Percentiles rank a stretch among this genome's conserved stretches.
Conservation (phyloP, 768 basidiomycete genomes). For the Agaricus sinodeliciosus region DNA sequence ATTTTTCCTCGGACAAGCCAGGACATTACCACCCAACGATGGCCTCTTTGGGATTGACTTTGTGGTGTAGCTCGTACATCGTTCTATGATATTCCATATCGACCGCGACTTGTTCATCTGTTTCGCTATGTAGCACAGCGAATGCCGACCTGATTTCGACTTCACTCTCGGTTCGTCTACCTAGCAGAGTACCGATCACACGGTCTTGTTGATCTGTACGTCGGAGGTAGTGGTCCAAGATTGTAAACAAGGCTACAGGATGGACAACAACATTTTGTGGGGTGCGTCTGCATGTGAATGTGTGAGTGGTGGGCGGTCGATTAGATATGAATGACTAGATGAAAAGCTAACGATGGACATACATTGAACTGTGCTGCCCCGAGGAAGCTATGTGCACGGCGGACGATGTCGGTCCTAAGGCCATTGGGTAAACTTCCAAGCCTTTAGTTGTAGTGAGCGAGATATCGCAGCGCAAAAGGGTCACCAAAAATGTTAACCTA, state of each 20-base stretch:
- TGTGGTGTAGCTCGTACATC: conserved; percentile 88
- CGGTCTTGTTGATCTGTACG: conserved; percentile 75
- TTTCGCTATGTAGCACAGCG: conserved; percentile 89
- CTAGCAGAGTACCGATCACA: conserved; percentile 94
- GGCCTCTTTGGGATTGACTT: conserved; percentile 77
- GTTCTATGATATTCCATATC: conserved; percentile 95
- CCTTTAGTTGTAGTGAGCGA: conserved; percentile 14
- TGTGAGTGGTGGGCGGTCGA: background rate
- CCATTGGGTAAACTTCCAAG: conserved; percentile 23
- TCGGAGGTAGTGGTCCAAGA: conserved; percentile 95
- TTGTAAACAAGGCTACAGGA: conserved; percentile 88
- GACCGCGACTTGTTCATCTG: conserved; percentile 87
- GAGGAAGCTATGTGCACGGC: conserved; percentile 41
- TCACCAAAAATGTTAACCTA: conserved; percentile 28
- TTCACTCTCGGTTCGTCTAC: conserved; percentile 60
- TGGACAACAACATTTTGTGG: conserved; percentile 77
- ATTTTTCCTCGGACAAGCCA: background rate
- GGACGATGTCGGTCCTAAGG: conserved; percentile 41
- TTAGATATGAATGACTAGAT: conserved; percentile 1
- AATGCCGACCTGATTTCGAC: conserved; percentile 83
- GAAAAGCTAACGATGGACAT: conserved; percentile 15
- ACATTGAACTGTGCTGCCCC: conserved; percentile 32
- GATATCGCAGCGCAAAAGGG: conserved; percentile 9
- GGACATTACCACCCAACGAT: conserved; percentile 84
- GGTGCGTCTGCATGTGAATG: conserved; percentile 42